A percentile compares a stretch with the other conserved stretches of the same genome.
phyloP scores from a whole-genome alignment of 2,329 filamentous ascomycete genomes.

The Arthrinium puccinioides region DNA sequence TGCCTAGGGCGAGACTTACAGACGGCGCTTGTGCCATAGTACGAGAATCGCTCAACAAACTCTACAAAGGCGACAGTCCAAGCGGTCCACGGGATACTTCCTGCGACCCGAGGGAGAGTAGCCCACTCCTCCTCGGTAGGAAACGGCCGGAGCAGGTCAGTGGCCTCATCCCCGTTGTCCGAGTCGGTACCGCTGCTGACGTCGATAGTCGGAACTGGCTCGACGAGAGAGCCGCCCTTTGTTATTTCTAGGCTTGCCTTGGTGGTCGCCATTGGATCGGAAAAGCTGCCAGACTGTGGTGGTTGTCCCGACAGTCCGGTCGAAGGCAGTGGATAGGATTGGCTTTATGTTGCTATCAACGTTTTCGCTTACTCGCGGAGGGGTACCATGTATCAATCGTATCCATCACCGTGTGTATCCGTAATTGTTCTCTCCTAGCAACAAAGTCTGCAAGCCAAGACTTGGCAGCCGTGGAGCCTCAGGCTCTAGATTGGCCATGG shows the following conservation, averaged over 20 bases:
- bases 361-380: not conserved
- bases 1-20: not conserved
- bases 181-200: not conserved
- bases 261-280: not conserved
- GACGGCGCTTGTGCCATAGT: constrained; percentile 3
- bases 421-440: not conserved
- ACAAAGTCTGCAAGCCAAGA: too few relatives aligned
- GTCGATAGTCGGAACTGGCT: not conserved
- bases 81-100: constrained; percentile 2
- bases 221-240: constrained; percentile 2
- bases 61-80: constrained; percentile 4
- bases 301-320: not conserved
- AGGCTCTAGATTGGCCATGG: not conserved
- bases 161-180: not conserved
- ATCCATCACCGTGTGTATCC: not conserved
- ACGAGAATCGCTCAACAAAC: constrained; percentile 3
- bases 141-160: not conserved
- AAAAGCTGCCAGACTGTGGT: not conserved
- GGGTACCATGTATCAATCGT: not conserved
- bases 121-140: constrained; percentile 3
- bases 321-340: not conserved
- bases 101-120: not conserved
- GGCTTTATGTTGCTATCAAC: not conserved
- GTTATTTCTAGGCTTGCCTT: constrained; percentile 3
- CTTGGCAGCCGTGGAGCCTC: too few relatives aligned